Percentiles rank a stretch among this genome's conserved stretches.
Evolutionary conservation across 2,329 filamentous ascomycete species (phyloP).

Genomic region (Hypoxylon sp.): DNA sequence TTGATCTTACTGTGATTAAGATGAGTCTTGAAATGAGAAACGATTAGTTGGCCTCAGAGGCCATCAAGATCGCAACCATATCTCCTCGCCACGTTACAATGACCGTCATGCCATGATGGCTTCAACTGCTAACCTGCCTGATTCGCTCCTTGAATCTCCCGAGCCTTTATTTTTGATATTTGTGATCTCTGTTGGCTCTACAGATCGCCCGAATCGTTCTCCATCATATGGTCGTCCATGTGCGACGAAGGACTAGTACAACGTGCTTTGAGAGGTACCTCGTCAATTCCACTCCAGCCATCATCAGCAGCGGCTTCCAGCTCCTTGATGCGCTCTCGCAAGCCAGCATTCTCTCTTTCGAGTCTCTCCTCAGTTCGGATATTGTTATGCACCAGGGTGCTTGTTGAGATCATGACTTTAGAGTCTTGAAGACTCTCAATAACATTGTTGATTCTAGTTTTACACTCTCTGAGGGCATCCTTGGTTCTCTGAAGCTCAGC

Average conservation of each 20-base stretch:
- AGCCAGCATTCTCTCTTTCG: constrained; percentile 2
- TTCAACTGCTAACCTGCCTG: background rate
- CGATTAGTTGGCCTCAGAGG: background rate
- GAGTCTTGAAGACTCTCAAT: background rate
- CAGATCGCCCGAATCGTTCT: background rate
- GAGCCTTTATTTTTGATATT: background rate
- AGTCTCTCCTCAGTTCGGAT: constrained; percentile 7
- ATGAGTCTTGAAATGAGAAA: background rate
- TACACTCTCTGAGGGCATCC: background rate
- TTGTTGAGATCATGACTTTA: background rate
- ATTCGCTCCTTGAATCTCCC: background rate
- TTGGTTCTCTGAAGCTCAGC: constrained; percentile 4
- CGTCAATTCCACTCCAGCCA: background rate
- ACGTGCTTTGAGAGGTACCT: background rate
- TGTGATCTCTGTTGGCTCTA: background rate
- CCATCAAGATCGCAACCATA: background rate
- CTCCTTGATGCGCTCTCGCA: constrained; percentile 9
- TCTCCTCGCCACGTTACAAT: background rate
- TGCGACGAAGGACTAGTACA: background rate
- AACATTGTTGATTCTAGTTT: background rate
- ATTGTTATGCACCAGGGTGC: background rate
- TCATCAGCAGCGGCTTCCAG: constrained; percentile 1
- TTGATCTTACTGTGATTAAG: constrained; percentile 1
- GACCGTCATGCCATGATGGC: background rate
- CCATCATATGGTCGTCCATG: background rate